phyloP scores from a whole-genome alignment of 169 alveolate genomes.

The Blepharisma undulans region DNA sequence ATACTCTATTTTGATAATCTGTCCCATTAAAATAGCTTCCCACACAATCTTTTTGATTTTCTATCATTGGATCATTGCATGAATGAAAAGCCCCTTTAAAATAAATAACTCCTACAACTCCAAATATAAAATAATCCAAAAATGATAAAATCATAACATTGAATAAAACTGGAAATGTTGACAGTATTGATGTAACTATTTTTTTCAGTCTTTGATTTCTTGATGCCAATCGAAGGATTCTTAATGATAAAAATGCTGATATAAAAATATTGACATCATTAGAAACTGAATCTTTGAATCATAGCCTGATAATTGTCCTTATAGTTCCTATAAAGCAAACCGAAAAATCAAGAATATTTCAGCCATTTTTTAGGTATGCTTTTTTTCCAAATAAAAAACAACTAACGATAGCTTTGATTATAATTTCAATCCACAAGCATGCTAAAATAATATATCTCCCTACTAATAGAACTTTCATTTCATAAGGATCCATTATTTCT shows the following conservation, averaged over 20 bases:
- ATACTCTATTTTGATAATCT: slow-evolving; percentile 31
- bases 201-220: slow-evolving; percentile 76
- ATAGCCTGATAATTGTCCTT: not conserved
- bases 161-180: slow-evolving; percentile 75
- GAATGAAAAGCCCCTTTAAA: slow-evolving; percentile 68
- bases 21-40: slow-evolving; percentile 31
- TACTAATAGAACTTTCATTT: not conserved
- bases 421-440: slow-evolving; percentile 35
- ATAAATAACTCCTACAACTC: slow-evolving; percentile 77
- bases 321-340: slow-evolving; percentile 37
- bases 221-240: slow-evolving; percentile 84
- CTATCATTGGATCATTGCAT: slow-evolving; percentile 54
- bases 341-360: slow-evolving; percentile 74
- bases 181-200: slow-evolving; percentile 73
- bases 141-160: slow-evolving; percentile 73
- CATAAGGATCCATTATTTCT: slow-evolving; percentile 9
- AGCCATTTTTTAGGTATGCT: slow-evolving; percentile 68
- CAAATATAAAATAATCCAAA: slow-evolving; percentile 78
- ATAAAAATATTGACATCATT: slow-evolving; percentile 62
- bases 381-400: slow-evolving; percentile 50
- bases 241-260: slow-evolving; percentile 79
- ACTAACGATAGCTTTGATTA: slow-evolving; percentile 46
- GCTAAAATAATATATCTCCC: not conserved
- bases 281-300: not conserved
- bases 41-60: slow-evolving; percentile 37